These are phyloP conservation scores for Penicillium ochrochloron DNA, from an alignment of 495 filamentous ascomycete genomes.

Conservation along the genomic window DNA sequence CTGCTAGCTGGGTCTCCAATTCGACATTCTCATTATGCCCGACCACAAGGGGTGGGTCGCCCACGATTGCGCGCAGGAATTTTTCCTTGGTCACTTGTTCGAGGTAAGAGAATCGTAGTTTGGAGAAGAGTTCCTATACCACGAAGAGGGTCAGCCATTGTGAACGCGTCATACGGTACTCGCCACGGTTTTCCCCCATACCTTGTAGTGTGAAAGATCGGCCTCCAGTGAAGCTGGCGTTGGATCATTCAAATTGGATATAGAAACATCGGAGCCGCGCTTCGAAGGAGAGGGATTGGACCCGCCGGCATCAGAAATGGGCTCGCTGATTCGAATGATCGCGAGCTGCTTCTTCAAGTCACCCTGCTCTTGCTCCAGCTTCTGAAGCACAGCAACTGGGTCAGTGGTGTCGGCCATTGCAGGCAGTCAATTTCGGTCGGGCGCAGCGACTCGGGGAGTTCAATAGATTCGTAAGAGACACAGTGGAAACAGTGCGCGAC, in stretches of 20 bases:
- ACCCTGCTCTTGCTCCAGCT: constrained; percentile 53
- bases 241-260: constrained; percentile 62
- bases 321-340: constrained; percentile 77
- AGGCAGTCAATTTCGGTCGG: background rate
- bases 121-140: constrained; percentile 81
- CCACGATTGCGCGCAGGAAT: constrained; percentile 88
- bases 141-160: constrained; percentile 5
- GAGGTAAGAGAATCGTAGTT: constrained; percentile 87
- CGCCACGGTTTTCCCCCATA: constrained; percentile 25
- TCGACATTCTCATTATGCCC: constrained; percentile 81
- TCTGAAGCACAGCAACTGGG: constrained; percentile 42
- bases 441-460: background rate
- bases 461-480: background rate
- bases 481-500: background rate
- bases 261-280: constrained; percentile 72
- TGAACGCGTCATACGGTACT: background rate
- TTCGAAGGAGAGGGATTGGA: constrained; percentile 42
- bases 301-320: constrained; percentile 57
- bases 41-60: constrained; percentile 84
- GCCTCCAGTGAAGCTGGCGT: constrained; percentile 79
- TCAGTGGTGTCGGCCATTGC: constrained; percentile 26
- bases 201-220: constrained; percentile 86
- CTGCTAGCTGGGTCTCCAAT: constrained; percentile 70
- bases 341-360: constrained; percentile 58
- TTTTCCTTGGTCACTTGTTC: constrained; percentile 93